phyloP scores from a whole-genome alignment of 805 yeast genomes.

The Myxozyma mucilagina region DNA sequence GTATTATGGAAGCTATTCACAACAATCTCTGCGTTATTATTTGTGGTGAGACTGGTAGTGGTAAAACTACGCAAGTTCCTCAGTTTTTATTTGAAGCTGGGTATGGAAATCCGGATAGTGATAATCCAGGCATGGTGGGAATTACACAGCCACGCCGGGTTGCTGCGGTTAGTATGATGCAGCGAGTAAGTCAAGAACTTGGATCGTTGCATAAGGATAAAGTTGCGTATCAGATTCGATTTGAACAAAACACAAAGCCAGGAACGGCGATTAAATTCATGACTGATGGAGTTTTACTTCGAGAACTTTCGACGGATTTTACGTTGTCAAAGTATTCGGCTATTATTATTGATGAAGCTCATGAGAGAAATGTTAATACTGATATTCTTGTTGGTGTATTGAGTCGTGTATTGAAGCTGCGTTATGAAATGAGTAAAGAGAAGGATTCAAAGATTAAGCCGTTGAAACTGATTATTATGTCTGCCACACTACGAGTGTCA shows the following conservation, averaged over 20 bases:
- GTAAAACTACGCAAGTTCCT: conserved; percentile 97
- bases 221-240: conserved; percentile 82
- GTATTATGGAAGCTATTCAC: conserved; percentile 92
- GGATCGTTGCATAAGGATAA: conserved; percentile 64
- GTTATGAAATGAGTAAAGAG: conserved; percentile 48
- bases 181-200: conserved; percentile 72
- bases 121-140: conserved; percentile 91
- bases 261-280: conserved; percentile 79
- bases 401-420: conserved; percentile 75
- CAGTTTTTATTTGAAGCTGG: conserved; percentile 94
- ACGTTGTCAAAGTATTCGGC: conserved; percentile 78
- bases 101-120: conserved; percentile 63
- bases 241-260: conserved; percentile 64
- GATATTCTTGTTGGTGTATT: conserved; percentile 94
- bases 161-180: conserved; percentile 90
- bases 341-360: conserved; percentile 94
- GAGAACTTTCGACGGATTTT: conserved; percentile 92
- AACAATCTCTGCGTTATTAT: conserved; percentile 87
- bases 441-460: conserved; percentile 53
- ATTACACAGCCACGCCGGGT: conserved; percentile 94
- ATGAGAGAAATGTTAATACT: conserved; percentile 93
- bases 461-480: conserved; percentile 86
- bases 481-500: conserved; percentile 91
- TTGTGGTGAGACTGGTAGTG: conserved; percentile 98
- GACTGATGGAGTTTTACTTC: conserved; percentile 91